phyloP scores from a whole-genome alignment of 2,329 filamentous ascomycete genomes.

The Aspergillus sp. region DNA sequence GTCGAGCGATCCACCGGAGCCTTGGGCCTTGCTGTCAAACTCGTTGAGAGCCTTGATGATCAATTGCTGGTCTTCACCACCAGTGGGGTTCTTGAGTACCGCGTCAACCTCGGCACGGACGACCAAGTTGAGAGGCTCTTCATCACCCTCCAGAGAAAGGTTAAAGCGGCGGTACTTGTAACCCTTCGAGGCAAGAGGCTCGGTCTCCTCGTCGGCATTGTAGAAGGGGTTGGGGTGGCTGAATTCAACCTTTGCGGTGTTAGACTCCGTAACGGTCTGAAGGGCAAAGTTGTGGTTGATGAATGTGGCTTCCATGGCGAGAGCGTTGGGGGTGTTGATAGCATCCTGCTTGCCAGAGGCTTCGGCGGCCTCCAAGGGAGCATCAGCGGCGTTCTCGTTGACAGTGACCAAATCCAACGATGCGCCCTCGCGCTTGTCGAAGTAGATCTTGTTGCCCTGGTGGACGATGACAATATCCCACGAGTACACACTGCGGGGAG shows the following conservation, averaged over 20 bases:
- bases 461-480: conserved; percentile 96
- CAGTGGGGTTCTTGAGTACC: conserved; percentile 90
- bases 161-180: conserved; percentile 99
- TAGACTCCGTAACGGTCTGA: conserved; percentile 85
- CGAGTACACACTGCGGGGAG: conserved; percentile 92
- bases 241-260: conserved; percentile 78
- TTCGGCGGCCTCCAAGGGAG: conserved; percentile 86
- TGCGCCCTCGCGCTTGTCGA: conserved; percentile 96
- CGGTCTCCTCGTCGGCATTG: conserved; percentile 87
- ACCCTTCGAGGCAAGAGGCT: conserved; percentile 89
- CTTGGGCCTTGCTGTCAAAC: conserved; percentile 97
- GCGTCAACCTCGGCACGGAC: conserved; percentile 96
- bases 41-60: conserved; percentile 97
- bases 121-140: conserved; percentile 88
- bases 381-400: conserved; percentile 97
- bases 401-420: conserved; percentile 96
- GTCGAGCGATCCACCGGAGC: conserved; percentile 90
- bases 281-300: conserved; percentile 99
- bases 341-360: conserved; percentile 71
- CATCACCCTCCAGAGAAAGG: conserved; percentile 83
- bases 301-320: conserved; percentile 96
- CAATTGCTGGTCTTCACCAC: conserved; percentile 85
- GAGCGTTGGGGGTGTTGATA: conserved; percentile 88
- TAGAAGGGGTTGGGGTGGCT: conserved; percentile 94
- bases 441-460: conserved; percentile 94